Evolutionary conservation across 1,139 yeast species (phyloP).

Genomic region (Arxiozyma heterogenica): DNA sequence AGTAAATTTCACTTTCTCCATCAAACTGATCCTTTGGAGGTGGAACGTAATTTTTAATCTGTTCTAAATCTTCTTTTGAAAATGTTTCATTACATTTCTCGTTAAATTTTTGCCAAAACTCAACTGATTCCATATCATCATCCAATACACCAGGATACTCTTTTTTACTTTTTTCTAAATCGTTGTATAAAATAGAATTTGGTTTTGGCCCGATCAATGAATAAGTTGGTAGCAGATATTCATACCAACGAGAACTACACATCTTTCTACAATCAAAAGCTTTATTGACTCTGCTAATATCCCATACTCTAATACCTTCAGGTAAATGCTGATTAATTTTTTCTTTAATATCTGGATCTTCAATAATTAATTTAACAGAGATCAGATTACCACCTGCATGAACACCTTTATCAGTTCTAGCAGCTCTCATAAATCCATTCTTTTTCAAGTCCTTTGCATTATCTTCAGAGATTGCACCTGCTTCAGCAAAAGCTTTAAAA

Average conservation of each 20-base stretch:
- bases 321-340: slow-evolving; percentile 73
- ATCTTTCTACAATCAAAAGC: slow-evolving; percentile 90
- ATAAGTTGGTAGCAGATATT: slow-evolving; percentile 85
- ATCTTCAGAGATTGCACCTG: slow-evolving; percentile 86
- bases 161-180: slow-evolving; percentile 44
- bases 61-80: slow-evolving; percentile 40
- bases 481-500: slow-evolving; percentile 72
- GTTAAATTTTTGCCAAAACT: slow-evolving; percentile 52
- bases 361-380: slow-evolving; percentile 78
- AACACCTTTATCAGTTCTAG: slow-evolving; percentile 97
- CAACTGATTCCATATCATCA: slow-evolving; percentile 56
- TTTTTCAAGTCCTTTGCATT: slow-evolving; percentile 87
- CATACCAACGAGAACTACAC: slow-evolving; percentile 92
- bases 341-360: slow-evolving; percentile 66
- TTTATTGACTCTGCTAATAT: slow-evolving; percentile 78
- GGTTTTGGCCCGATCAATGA: slow-evolving; percentile 89
- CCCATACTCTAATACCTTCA: slow-evolving; percentile 86
- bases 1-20: slow-evolving; percentile 29
- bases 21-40: slow-evolving; percentile 33
- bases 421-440: slow-evolving; percentile 89
- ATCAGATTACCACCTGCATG: slow-evolving; percentile 98
- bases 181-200: slow-evolving; percentile 49
- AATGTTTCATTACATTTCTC: slow-evolving; percentile 37
- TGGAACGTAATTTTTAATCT: slow-evolving; percentile 30
- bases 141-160: slow-evolving; percentile 53